These are phyloP conservation scores for Jimgerdemannia lactiflua DNA, from an alignment of 192 early-diverging fungal species.

Conservation along the genomic window DNA sequence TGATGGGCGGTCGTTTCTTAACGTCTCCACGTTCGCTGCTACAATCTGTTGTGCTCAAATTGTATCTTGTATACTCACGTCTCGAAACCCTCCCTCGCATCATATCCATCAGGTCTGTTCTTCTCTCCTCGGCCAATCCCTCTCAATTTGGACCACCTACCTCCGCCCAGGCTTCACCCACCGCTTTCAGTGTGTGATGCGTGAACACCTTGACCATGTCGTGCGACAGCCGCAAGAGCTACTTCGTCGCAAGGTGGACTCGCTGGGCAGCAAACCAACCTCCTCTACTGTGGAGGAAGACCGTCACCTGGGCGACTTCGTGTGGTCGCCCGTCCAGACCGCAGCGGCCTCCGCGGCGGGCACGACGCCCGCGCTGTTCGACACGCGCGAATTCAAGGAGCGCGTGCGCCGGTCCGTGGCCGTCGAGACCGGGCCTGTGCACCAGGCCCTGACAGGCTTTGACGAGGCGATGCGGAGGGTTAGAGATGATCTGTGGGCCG, in stretches of 20 bases:
- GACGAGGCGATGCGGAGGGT: conserved; percentile 6
- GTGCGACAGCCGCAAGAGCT: conserved; percentile 37
- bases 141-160: conserved; percentile 42
- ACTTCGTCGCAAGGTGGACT: conserved; percentile 7
- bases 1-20: too few species aligned
- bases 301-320: conserved; percentile 9
- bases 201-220: conserved; percentile 24
- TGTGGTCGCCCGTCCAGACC: conserved; percentile 20
- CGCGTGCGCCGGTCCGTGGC: conserved; percentile 5
- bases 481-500: not conserved
- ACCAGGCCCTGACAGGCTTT: conserved; percentile 13
- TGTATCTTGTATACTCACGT: too few species aligned
- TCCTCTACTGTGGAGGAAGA: not conserved
- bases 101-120: conserved; percentile 19
- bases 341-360: conserved; percentile 3
- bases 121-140: conserved; percentile 23
- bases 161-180: conserved; percentile 37
- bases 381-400: conserved; percentile 23
- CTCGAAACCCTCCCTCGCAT: too few species aligned
- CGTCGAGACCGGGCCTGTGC: conserved; percentile 7
- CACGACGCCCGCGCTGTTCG: conserved; percentile 12
- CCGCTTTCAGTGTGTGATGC: conserved; percentile 36
- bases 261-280: not conserved
- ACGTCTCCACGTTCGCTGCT: not conserved
- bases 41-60: too few species aligned